These are phyloP conservation scores for Solanum pennellii DNA, from an alignment of 257 asterid genomes.

Conservation along the genomic window DNA sequence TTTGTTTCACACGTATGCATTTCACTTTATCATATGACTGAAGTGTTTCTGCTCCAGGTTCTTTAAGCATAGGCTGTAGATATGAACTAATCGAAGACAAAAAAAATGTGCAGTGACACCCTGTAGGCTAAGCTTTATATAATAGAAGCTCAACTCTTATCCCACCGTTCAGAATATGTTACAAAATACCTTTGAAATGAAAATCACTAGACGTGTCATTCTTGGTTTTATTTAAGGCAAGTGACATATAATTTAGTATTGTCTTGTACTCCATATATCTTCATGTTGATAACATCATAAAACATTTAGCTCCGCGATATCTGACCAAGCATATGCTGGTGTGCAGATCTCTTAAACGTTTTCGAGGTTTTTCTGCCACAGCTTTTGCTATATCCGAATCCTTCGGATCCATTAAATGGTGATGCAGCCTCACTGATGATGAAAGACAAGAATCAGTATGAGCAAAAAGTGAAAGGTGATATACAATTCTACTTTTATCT, in stretches of 20 bases:
- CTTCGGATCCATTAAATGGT: conserved; percentile 83
- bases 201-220: neutral
- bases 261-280: neutral
- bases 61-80: neutral
- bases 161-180: neutral
- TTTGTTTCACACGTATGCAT: neutral
- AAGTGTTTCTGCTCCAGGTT: neutral
- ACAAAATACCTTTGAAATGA: neutral
- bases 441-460: conserved; percentile 69
- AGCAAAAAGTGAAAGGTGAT: conserved; percentile 76
- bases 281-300: neutral
- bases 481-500: neutral
- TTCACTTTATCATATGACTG: neutral
- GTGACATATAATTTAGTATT: neutral
- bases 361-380: conserved; percentile 96
- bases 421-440: conserved; percentile 95
- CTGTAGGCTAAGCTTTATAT: neutral
- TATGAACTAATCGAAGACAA: neutral
- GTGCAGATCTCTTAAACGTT: conserved; percentile 78
- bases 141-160: neutral
- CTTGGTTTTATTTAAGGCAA: neutral
- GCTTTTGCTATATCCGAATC: conserved; percentile 83
- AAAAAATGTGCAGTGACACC: neutral
- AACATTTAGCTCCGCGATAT: neutral
- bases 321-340: neutral